These are phyloP conservation scores for Thuja plicata DNA, from an alignment of 83 land plant species.

Conservation along the genomic window DNA sequence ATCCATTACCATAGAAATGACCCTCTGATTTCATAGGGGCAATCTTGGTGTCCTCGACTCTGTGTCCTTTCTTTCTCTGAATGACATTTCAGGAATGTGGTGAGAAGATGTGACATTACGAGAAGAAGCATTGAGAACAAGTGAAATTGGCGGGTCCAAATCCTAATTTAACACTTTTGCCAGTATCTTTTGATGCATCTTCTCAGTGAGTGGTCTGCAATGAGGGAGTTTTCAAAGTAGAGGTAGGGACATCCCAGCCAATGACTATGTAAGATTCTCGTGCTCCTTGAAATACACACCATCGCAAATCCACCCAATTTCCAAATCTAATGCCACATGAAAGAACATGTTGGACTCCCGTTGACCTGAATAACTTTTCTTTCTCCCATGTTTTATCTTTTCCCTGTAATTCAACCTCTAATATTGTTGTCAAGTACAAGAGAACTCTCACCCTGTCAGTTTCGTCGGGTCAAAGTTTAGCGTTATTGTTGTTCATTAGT, in stretches of 20 bases:
- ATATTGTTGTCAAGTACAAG: constrained; percentile 29
- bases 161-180: no score
- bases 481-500: constrained; percentile 22
- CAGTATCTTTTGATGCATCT: no score
- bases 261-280: constrained; percentile 50
- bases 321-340: constrained; percentile 18
- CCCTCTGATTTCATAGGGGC: neutral
- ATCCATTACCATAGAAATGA: neutral
- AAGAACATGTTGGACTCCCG: constrained; percentile 30
- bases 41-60: neutral
- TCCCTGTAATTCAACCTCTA: constrained; percentile 30
- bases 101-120: no score
- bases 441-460: constrained; percentile 75
- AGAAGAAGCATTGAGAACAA: no score
- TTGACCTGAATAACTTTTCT: constrained; percentile 61
- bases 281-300: constrained; percentile 48
- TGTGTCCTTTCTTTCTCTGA: no score
- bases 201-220: no score
- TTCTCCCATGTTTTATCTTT: constrained; percentile 48
- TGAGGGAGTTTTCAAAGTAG: no score
- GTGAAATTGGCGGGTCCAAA: no score
- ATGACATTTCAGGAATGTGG: no score
- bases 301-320: constrained; percentile 31
- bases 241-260: constrained; percentile 23
- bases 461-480: constrained; percentile 43